Evolutionary conservation across 148 eudicot species (phyloP).

Genomic region (Arbutus unedo): DNA sequence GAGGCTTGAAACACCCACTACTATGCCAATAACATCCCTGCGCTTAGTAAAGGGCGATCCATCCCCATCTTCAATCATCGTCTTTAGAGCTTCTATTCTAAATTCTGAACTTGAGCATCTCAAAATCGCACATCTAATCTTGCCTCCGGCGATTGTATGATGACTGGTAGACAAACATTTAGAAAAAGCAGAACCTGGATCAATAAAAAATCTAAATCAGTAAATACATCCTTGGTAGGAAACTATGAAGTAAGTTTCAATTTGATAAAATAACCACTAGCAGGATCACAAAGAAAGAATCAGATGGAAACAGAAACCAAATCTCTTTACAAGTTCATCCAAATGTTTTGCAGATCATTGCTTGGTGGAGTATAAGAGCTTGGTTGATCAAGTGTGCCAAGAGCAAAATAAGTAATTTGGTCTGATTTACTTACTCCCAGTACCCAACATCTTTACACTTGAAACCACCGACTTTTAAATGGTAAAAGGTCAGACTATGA

Average conservation of each 20-base stretch:
- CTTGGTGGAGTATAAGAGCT: not conserved
- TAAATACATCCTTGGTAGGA: not conserved
- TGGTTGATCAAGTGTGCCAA: not conserved
- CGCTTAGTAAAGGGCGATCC: slow-evolving; percentile 36
- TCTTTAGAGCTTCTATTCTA: slow-evolving; percentile 22
- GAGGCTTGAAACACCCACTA: slow-evolving; percentile 53
- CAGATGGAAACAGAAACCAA: not conserved
- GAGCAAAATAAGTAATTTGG: not conserved
- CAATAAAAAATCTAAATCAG: not conserved
- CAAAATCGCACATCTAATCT: slow-evolving; percentile 18
- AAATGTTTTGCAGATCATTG: not conserved
- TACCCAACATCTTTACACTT: not conserved
- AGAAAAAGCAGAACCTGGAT: slow-evolving; percentile 38
- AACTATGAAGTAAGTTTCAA: not conserved
- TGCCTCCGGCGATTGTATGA: slow-evolving; percentile 22
- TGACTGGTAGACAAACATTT: slow-evolving; percentile 21
- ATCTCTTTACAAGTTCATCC: not conserved
- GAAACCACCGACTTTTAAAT: not conserved
- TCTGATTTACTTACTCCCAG: not conserved
- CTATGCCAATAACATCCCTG: slow-evolving; percentile 44
- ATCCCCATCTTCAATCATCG: slow-evolving; percentile 6
- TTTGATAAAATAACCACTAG: not conserved
- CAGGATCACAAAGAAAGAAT: not conserved
- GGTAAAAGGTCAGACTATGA: not conserved
- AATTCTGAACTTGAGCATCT: slow-evolving; percentile 34